Evolutionary conservation across 2,329 filamentous ascomycete species (phyloP), one percentile per base, ranked within the genome.

Genomic region (Sclerotinia borealis): DNA sequence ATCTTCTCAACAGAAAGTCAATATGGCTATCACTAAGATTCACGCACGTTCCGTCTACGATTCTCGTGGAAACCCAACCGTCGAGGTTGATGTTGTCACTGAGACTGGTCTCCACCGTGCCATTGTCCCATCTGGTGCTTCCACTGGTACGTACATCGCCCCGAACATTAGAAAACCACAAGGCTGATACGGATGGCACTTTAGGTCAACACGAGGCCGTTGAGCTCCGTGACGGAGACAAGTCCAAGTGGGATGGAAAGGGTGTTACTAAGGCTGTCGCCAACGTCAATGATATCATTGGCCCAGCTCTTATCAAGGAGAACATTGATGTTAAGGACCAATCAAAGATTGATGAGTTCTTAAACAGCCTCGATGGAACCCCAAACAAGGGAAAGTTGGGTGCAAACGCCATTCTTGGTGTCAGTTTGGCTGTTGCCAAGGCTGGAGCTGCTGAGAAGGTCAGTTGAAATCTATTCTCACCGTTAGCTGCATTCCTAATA

Each of bases 11-110:
- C 64, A 71, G 67, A 69, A 64, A 67, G 63, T 73, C 80, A 93
- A 77, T 72, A 99, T 99, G 95, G 83, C 90, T 75, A 91, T 95
- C 80, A 87, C 87, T 79, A 93, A 93, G 85, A 85, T 95, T 77
- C 90, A 93, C 85, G 91, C 90, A 76, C 90, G 95, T 77, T 93
- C 89, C 76, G 92, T 99, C 83, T 99, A 93, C 87, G 95, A 99
- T 86, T 98, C 95, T 79, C 93, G 95, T 77, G 86, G 86, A 78
- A 99, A 99, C 88, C 95, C 95, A 76, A 99, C 95, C 77, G 93
- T 97, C 76, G 93, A 98, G 85, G 93, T 98, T 75, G 93, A 97
- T 78, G 87, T 97, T 74, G 90, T 96, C 81, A 97, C 93, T 73
- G 92, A 96, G 83, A 96, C 90, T 74, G 93, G 93, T 76, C 88